Base-by-base conservation (phyloP, 164 flowering plant species). In the Cinnamomum chago region DNA sequence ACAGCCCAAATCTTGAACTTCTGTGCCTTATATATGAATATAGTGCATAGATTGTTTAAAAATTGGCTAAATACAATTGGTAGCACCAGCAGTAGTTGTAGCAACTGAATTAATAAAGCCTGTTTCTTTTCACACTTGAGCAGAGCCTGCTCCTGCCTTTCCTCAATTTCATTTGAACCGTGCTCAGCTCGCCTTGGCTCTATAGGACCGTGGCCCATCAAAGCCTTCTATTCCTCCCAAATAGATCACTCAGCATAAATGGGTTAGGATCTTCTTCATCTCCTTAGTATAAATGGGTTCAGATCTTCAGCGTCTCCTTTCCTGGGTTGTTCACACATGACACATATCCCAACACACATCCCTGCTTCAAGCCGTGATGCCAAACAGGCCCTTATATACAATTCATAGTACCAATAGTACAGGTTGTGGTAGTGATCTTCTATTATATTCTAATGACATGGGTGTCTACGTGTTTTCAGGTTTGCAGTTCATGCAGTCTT, bases 401-500 rank as follows among this genome's bases (percentile, higher is more conserved):
- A 15, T 55, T 55, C 60, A 55, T 55, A 14, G 60, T 17, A 40
- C 60, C 60, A 15, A 55, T 55, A 20, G 60, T 55, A 55, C n/a
- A 55, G 60, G n/a, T 5, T 15, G 60, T 55, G 6, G 60, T 13
- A 20, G 60, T 55, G 17, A 20, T 55, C n/a, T 15, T 55, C 60
- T 50, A 40, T 18, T 50, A 40, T 18, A 18, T 55, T 27, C 25
- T 60, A 51, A 72, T 28, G 50, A 15, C 27, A 15, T 72, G 27
- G 47, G 18, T 62, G 27, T 62, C 10, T 18, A 47, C 74, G n/a
- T 12, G 27, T 82, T 79, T 74, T 74, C 94, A 96, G 99, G 97
- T 96, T n/a, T 96, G 99, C 78, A 96, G 98, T 86, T 83, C 95
- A 47, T 96, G 99, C 89, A 92, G 87, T 85, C 77, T 96, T 76